phyloP scores from a whole-genome alignment of 495 filamentous ascomycete genomes.

The Talaromyces ruber region DNA sequence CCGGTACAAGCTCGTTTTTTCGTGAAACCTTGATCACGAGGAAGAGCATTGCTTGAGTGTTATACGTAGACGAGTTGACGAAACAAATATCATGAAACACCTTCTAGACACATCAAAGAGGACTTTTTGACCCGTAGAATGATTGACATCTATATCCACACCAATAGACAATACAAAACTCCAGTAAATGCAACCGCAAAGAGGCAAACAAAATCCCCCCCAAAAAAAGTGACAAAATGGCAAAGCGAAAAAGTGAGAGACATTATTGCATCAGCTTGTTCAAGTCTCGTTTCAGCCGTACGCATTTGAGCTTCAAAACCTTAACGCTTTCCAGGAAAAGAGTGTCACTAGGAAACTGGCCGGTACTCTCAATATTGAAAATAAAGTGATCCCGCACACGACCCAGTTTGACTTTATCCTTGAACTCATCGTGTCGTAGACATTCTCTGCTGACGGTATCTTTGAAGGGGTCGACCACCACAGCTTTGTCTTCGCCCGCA shows the following conservation, averaged over 20 bases:
- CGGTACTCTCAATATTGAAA: slow-evolving; percentile 88
- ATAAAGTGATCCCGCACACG: slow-evolving; percentile 92
- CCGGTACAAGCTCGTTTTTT: slow-evolving; percentile 52
- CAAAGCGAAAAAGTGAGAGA: background rate
- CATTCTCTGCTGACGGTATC: slow-evolving; percentile 94
- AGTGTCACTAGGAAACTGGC: slow-evolving; percentile 84
- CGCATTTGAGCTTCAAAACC: slow-evolving; percentile 72
- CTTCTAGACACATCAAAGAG: slow-evolving; percentile 2
- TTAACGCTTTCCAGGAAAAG: slow-evolving; percentile 84
- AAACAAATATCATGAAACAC: background rate
- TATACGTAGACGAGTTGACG: background rate
- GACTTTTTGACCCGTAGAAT: background rate
- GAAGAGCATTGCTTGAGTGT: background rate
- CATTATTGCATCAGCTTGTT: slow-evolving; percentile 42
- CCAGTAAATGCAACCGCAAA: slow-evolving; percentile 37
- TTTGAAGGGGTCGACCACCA: slow-evolving; percentile 70
- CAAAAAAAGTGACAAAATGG: background rate
- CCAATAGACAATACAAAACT: slow-evolving; percentile 24
- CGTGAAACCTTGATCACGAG: slow-evolving; percentile 9
- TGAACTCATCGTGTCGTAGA: slow-evolving; percentile 85
- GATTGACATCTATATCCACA: background rate
- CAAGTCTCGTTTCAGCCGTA: slow-evolving; percentile 54
- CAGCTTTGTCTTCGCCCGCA: slow-evolving; percentile 68
- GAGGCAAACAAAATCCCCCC: slow-evolving; percentile 7
- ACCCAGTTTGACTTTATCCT: slow-evolving; percentile 89